Conservation (phyloP, 78 protist species). For the Pelomyxa schiedti region DNA sequence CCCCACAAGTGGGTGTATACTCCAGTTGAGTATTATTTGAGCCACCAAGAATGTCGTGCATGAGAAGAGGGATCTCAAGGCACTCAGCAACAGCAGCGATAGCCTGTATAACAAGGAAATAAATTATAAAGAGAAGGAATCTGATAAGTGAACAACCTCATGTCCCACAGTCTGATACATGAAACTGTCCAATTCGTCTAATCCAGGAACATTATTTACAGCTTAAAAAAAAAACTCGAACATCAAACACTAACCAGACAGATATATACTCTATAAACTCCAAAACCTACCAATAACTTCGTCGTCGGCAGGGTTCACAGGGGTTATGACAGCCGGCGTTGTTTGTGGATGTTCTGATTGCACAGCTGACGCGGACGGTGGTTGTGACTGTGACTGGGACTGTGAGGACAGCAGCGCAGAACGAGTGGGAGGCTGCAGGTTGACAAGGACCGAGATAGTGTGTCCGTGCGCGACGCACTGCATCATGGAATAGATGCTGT, state of each 20-base stretch:
- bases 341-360: too few relatives aligned
- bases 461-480: slow-evolving; percentile 81
- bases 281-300: background rate
- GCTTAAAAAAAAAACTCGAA: background rate
- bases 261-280: background rate
- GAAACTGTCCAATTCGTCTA: slow-evolving; percentile 83
- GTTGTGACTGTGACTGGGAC: background rate
- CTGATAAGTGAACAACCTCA: too few relatives aligned
- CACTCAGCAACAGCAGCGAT: slow-evolving; percentile 41
- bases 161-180: slow-evolving; percentile 91
- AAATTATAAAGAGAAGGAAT: too few relatives aligned
- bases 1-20: slow-evolving; percentile 33
- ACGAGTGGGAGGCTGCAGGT: slow-evolving; percentile 44
- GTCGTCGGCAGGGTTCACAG: background rate
- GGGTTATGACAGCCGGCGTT: background rate
- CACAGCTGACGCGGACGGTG: background rate
- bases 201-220: background rate
- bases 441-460: slow-evolving; percentile 72
- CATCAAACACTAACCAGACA: background rate
- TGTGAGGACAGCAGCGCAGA: background rate
- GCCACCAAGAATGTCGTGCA: slow-evolving; percentile 25
- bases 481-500: slow-evolving; percentile 48
- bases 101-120: too few relatives aligned
- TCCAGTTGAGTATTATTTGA: slow-evolving; percentile 7
- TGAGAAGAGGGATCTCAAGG: slow-evolving; percentile 66